A percentile compares a stretch with the other conserved stretches of the same genome.
phyloP scores from a whole-genome alignment of 225 moss, liverwort and hornwort genomes.

The Marchantia paleacea region DNA sequence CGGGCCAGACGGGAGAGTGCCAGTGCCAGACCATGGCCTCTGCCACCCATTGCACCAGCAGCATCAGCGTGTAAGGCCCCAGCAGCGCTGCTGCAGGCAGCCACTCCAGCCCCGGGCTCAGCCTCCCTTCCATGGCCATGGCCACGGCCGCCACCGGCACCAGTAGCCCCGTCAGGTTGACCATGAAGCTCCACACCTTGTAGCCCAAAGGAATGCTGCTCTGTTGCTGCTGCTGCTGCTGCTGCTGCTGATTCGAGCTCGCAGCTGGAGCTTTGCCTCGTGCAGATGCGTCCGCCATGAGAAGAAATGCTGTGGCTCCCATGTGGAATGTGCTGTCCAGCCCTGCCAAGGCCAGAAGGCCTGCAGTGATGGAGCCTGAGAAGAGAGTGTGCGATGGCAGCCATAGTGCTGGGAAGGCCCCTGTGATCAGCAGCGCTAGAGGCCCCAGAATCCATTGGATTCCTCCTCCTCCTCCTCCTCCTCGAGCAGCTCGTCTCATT shows the following conservation, averaged over 20 bases:
- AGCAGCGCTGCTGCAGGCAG: conserved; percentile 41
- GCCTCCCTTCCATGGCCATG: conserved; percentile 26
- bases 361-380: conserved; percentile 34
- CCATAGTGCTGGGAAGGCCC: conserved; percentile 45
- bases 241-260: background rate
- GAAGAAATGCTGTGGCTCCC: conserved; percentile 48
- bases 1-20: conserved; percentile 47
- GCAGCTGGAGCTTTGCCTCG: conserved; percentile 4
- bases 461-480: conserved; percentile 20
- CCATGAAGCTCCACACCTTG: conserved; percentile 45
- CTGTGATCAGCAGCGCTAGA: conserved; percentile 41
- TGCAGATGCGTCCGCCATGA: conserved; percentile 42
- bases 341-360: conserved; percentile 40
- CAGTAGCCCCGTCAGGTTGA: conserved; percentile 34
- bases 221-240: background rate
- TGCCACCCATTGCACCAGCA: conserved; percentile 46
- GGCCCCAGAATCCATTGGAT: conserved; percentile 47
- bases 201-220: conserved; percentile 32
- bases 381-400: conserved; percentile 40
- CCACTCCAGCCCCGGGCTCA: conserved; percentile 20
- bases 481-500: conserved; percentile 4
- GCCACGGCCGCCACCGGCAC: conserved; percentile 28
- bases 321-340: conserved; percentile 47
- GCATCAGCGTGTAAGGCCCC: conserved; percentile 39
- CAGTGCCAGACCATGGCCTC: conserved; percentile 45